Evolutionary conservation across 1,139 yeast genomes (phyloP).

Genomic region (Yamadazyma blattariae): DNA sequence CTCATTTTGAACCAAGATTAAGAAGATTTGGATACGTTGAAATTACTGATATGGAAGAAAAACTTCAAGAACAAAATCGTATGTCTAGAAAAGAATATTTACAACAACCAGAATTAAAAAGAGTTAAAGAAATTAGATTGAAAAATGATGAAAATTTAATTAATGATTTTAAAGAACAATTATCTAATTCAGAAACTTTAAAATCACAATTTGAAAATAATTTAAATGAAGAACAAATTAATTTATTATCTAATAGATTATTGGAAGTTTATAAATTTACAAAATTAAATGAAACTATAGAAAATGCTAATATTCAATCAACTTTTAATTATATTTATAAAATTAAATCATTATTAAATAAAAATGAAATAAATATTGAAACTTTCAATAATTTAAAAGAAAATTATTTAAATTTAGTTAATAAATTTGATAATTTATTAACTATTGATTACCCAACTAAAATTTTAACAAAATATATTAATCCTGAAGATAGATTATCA

Average conservation of each 20-base stretch:
- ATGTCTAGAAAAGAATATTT: slow-evolving; percentile 63
- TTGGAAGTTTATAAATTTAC: slow-evolving; percentile 35
- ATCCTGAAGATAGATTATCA: slow-evolving; percentile 17
- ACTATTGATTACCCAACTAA: slow-evolving; percentile 29
- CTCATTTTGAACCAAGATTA: slow-evolving; percentile 82
- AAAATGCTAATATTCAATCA: slow-evolving; percentile 59
- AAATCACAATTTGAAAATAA: slow-evolving; percentile 23
- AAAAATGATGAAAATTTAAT: slow-evolving; percentile 22
- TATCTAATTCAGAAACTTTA: too few species aligned
- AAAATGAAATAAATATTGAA: slow-evolving; percentile 35
- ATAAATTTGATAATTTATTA: slow-evolving; percentile 22
- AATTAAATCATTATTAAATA: slow-evolving; percentile 38
- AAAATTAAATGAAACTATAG: slow-evolving; percentile 26
- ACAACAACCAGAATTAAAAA: slow-evolving; percentile 49
- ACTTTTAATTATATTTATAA: slow-evolving; percentile 51
- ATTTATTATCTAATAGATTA: slow-evolving; percentile 50
- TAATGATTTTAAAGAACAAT: slow-evolving; percentile 16
- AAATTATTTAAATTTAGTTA: slow-evolving; percentile 24
- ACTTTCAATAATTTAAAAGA: slow-evolving; percentile 21
- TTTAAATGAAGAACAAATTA: slow-evolving; percentile 30
- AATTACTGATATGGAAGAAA: slow-evolving; percentile 48
- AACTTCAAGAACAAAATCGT: slow-evolving; percentile 53
- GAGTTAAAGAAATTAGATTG: slow-evolving; percentile 31
- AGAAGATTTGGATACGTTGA: slow-evolving; percentile 79
- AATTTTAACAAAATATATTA: slow-evolving; percentile 20